These are phyloP conservation scores for Trichoderma erinaceum DNA, from an alignment of 495 filamentous ascomycete species.

Conservation along the genomic window DNA sequence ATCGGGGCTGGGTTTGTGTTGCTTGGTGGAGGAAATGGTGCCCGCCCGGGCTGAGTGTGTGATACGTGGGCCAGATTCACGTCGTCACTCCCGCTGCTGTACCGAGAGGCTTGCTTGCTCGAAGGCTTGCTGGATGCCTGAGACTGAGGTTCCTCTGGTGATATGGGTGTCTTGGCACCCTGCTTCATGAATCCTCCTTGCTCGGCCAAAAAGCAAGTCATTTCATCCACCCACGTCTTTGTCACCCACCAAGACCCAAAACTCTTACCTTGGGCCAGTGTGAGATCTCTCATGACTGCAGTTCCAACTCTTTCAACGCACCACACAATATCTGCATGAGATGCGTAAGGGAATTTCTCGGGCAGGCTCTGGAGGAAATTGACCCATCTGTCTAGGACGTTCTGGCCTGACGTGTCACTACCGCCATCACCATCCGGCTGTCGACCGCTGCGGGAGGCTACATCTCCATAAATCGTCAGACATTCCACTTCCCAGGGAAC, in stretches of 20 bases:
- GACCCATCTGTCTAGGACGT: constrained; percentile 80
- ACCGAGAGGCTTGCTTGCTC: constrained; percentile 34
- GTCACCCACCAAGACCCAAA: constrained; percentile 97
- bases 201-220: constrained; percentile 86
- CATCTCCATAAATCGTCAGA: constrained; percentile 48
- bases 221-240: constrained; percentile 96
- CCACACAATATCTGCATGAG: constrained; percentile 58
- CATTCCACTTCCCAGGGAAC: constrained; percentile 50
- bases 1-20: constrained; percentile 25
- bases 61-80: constrained; percentile 30
- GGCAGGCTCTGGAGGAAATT: constrained; percentile 73
- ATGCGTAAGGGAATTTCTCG: constrained; percentile 63
- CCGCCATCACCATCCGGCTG: constrained; percentile 18
- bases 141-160: constrained; percentile 20
- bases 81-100: constrained; percentile 41
- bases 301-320: constrained; percentile 63
- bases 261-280: constrained; percentile 72
- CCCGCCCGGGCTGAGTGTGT: constrained; percentile 36
- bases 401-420: constrained; percentile 36
- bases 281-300: constrained; percentile 69
- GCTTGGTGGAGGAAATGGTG: constrained; percentile 33
- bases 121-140: constrained; percentile 23
- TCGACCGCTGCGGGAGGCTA: constrained; percentile 38
- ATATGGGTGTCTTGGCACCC: constrained; percentile 29
- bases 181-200: constrained; percentile 82